Evolutionary conservation across 2,329 filamentous ascomycete genomes (phyloP).

Genomic region (Neonectria faginata): DNA sequence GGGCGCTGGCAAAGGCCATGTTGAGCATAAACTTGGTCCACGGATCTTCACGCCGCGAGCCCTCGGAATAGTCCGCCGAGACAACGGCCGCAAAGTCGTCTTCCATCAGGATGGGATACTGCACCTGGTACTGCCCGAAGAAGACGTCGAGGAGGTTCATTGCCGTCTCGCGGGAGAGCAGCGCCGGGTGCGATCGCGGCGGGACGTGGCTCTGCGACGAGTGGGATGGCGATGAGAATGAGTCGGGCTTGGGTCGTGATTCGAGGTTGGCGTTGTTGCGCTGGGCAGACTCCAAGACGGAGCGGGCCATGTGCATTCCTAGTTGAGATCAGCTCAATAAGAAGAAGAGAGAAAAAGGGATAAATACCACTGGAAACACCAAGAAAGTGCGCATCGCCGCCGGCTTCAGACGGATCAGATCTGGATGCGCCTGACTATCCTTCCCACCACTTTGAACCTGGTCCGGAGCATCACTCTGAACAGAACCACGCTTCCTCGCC

Average conservation of each 20-base stretch:
- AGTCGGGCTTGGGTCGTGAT: conserved; percentile 5
- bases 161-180: conserved; percentile 35
- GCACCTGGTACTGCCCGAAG: conserved; percentile 39
- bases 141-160: conserved; percentile 38
- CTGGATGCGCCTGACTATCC: conserved; percentile 23
- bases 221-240: conserved; percentile 15
- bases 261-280: conserved; percentile 27
- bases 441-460: neutral
- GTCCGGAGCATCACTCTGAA: neutral
- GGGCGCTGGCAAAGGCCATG: conserved; percentile 37
- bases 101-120: conserved; percentile 39
- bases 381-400: conserved; percentile 32
- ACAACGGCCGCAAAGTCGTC: conserved; percentile 30
- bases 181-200: conserved; percentile 3
- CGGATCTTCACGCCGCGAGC: conserved; percentile 16
- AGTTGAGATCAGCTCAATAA: neutral
- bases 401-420: conserved; percentile 30
- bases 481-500: neutral
- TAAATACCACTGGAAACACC: conserved; percentile 25
- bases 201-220: conserved; percentile 4
- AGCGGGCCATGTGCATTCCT: conserved; percentile 30
- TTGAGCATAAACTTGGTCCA: conserved; percentile 39
- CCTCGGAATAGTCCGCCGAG: conserved; percentile 14
- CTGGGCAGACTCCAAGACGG: conserved; percentile 30
- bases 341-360: too few species aligned